A percentile compares a stretch with the other conserved stretches of the same genome.
Evolutionary conservation across 2,329 filamentous ascomycete species (phyloP).

Genomic region (Dactylonectria macrodidyma): DNA sequence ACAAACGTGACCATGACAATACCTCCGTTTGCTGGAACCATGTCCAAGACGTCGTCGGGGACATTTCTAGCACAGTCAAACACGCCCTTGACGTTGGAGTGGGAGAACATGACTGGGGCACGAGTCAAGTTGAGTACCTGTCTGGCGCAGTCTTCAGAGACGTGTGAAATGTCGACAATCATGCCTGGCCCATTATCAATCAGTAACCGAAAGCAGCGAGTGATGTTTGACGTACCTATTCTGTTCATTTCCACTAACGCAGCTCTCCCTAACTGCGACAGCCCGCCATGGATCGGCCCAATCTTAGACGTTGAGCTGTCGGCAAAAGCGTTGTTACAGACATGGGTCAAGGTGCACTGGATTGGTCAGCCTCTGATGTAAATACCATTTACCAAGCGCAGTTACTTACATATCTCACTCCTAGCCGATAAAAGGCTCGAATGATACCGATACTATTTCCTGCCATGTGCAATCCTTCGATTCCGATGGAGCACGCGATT

Average conservation of each 20-base stretch:
- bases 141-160: conserved; percentile 43
- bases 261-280: conserved; percentile 47
- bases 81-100: conserved; percentile 42
- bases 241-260: conserved; percentile 55
- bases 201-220: neutral
- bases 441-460: conserved; percentile 54
- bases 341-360: conserved; percentile 47
- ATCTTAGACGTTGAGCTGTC: conserved; percentile 39
- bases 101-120: conserved; percentile 52
- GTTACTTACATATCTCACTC: conserved; percentile 50
- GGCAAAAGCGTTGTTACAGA: conserved; percentile 40
- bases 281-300: conserved; percentile 45
- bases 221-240: conserved; percentile 29
- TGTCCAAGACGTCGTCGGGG: conserved; percentile 56
- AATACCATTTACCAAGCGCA: neutral
- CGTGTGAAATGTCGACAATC: conserved; percentile 52
- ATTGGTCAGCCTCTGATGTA: neutral
- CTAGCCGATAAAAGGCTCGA: conserved; percentile 50
- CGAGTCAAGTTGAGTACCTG: conserved; percentile 44
- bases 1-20: conserved; percentile 59
- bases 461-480: conserved; percentile 53
- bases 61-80: conserved; percentile 42
- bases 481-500: conserved; percentile 54
- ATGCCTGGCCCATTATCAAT: conserved; percentile 29
- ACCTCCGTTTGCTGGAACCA: conserved; percentile 54